Conservation (phyloP, 305 asterid species). For the Rubia peregrina region DNA sequence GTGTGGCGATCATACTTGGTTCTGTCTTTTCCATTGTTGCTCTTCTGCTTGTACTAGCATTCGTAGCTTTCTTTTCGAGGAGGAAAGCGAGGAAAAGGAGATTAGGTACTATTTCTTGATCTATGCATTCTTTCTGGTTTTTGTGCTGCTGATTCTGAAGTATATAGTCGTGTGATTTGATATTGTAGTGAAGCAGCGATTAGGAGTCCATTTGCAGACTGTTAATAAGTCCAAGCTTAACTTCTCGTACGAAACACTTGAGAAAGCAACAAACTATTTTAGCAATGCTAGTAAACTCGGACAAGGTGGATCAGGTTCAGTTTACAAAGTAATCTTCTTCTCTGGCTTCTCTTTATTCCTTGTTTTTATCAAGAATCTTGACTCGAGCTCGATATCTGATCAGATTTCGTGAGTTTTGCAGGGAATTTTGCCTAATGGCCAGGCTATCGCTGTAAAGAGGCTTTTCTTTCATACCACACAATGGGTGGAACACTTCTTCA, state of each 20-base stretch:
- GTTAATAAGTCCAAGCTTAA: conserved; percentile 46
- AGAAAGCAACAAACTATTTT: conserved; percentile 51
- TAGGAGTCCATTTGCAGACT: conserved; percentile 33
- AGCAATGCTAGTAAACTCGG: conserved; percentile 43
- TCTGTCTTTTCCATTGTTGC: conserved; percentile 35
- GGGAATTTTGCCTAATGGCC: conserved; percentile 54
- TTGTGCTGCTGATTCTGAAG: not conserved
- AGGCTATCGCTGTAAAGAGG: conserved; percentile 50
- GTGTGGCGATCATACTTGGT: conserved; percentile 35
- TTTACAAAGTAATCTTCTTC: conserved; percentile 40
- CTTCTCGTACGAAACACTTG: conserved; percentile 48
- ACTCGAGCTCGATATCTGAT: not conserved
- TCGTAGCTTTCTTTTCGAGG: conserved; percentile 27
- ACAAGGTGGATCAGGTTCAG: conserved; percentile 67
- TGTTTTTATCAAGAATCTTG: conserved; percentile 4
- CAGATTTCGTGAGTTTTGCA: conserved; percentile 1
- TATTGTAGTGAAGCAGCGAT: conserved; percentile 41
- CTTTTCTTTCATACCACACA: conserved; percentile 55
- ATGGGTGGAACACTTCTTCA: conserved; percentile 66
- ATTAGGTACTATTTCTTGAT: conserved; percentile 31
- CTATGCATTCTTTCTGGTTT: not conserved
- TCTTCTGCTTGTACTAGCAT: conserved; percentile 29
- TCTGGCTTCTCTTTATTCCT: not conserved
- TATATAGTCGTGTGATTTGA: conserved; percentile 7
- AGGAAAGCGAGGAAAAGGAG: conserved; percentile 25